Conservation (phyloP, 331 rosid genomes). For the Malus hybrid region DNA sequence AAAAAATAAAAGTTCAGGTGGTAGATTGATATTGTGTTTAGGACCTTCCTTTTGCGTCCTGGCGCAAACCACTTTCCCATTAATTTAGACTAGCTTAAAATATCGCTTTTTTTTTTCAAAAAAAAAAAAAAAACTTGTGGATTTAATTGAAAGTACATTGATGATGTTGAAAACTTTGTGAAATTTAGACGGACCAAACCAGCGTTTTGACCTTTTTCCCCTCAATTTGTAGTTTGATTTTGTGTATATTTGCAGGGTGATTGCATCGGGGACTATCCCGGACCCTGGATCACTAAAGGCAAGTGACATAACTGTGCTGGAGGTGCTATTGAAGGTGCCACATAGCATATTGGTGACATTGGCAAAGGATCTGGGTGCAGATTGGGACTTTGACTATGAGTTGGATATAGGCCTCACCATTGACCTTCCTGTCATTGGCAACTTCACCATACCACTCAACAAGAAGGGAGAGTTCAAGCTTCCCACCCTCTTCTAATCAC, state of each 20-base stretch:
- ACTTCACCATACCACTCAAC: constrained; percentile 64
- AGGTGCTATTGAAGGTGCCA: constrained; percentile 63
- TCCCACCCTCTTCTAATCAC: constrained; percentile 32
- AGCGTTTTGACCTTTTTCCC: too few relatives aligned
- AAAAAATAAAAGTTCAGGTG: too few relatives aligned
- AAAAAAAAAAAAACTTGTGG: too few relatives aligned
- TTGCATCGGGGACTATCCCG: constrained; percentile 63
- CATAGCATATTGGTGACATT: constrained; percentile 52
- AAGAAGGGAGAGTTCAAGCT: constrained; percentile 75
- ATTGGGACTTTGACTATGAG: constrained; percentile 86
- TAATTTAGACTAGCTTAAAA: too few relatives aligned
- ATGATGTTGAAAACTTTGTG: too few relatives aligned
- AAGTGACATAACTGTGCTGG: constrained; percentile 37
- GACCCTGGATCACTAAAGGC: constrained; percentile 78
- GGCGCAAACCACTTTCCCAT: too few relatives aligned
- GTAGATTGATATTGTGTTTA: too few relatives aligned
- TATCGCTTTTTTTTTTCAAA: too few relatives aligned
- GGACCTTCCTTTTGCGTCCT: too few relatives aligned
- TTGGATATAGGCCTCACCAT: constrained; percentile 46
- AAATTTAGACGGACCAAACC: too few relatives aligned
- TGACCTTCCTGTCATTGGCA: constrained; percentile 74
- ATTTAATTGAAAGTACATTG: too few relatives aligned
- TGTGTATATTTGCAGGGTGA: constrained; percentile 29
- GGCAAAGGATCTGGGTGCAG: constrained; percentile 60
- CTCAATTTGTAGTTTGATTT: not conserved